Evolutionary conservation across 192 early-diverging fungal genomes (phyloP).

Genomic region (Spinellus fusiger): DNA sequence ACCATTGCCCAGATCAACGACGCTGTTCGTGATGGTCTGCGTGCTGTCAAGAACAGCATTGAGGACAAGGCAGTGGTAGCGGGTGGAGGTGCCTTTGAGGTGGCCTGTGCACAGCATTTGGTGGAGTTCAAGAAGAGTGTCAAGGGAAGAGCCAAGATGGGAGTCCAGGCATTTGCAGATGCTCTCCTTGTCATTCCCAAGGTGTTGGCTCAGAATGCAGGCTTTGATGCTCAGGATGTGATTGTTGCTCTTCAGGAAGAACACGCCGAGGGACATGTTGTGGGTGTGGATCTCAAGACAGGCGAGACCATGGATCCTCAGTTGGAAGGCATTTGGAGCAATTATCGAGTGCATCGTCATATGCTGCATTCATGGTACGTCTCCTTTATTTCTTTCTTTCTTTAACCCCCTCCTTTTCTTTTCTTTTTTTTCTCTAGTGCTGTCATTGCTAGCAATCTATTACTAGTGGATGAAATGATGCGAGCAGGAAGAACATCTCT

Average conservation of each 20-base stretch:
- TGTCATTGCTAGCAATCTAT: constrained; percentile 95
- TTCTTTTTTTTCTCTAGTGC: constrained; percentile 33
- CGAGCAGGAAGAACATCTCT: constrained; percentile 45
- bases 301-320: constrained; percentile 91
- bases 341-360: constrained; percentile 94
- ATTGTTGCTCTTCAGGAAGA: constrained; percentile 93
- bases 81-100: constrained; percentile 95
- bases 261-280: constrained; percentile 81
- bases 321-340: constrained; percentile 95
- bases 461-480: constrained; percentile 99
- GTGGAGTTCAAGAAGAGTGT: constrained; percentile 82
- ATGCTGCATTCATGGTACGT: constrained; percentile 85
- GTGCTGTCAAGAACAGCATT: constrained; percentile 97
- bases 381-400: background rate
- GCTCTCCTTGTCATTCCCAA: constrained; percentile 95
- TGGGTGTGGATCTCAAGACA: constrained; percentile 89
- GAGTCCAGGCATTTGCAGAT: constrained; percentile 95
- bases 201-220: constrained; percentile 90
- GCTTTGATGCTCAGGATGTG: constrained; percentile 94
- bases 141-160: constrained; percentile 93
- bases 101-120: constrained; percentile 80
- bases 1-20: constrained; percentile 94
- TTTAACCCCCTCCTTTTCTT: background rate
- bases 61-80: constrained; percentile 89
- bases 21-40: constrained; percentile 95